Evolutionary conservation across 2,329 filamentous ascomycete genomes (phyloP), one percentile per base, ranked within the genome.

Genomic region (Aspergillus sp.): DNA sequence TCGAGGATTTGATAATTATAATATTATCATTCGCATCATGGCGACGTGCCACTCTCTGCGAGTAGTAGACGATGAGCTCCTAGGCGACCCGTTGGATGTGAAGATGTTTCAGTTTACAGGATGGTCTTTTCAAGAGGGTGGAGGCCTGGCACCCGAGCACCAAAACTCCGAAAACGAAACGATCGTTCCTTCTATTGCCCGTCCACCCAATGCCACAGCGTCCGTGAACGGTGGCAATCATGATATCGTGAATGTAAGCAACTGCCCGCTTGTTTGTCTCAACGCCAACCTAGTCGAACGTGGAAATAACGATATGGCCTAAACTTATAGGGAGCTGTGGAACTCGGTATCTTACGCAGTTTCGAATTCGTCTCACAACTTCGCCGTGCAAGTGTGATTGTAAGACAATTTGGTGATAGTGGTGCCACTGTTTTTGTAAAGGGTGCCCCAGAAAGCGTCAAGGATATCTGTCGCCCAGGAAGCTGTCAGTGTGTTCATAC

Each of bases 71-170:
- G 89, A 85, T 48, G 92, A 97, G 70, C 83, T 98, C 41, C 83
- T 99, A 34, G 95, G 95, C 1, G 95, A 99, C 68, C 95, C 96
- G 4, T 80, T 99, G 2, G 95, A 99, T 72, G 81, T 97, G 56
- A 98, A 98, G 72, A 99, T 99, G 95, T 99, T 99, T 71, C 89
- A 96, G 63, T 99, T 96, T 65, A 98, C 95, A 0, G 84, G 85
- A 5, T 99, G 95, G 95, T 84, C 85, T 3, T 99, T 91, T 65
- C 90, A 96, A 71, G 95, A 99, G 78, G 91, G 71, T 18, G 72
- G 92, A 2, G 87, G 87, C 45, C 87, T 93, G 64, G 82, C 83
- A 52, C 76, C 81, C 22, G 83, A 82, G 26, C 85, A 85, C 52
- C 81, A 81, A 42, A 86, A 89, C 49, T 88, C 91, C 18, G 90